Conservation (phyloP, 768 basidiomycete genomes). For the Saitozyma podzolica region DNA sequence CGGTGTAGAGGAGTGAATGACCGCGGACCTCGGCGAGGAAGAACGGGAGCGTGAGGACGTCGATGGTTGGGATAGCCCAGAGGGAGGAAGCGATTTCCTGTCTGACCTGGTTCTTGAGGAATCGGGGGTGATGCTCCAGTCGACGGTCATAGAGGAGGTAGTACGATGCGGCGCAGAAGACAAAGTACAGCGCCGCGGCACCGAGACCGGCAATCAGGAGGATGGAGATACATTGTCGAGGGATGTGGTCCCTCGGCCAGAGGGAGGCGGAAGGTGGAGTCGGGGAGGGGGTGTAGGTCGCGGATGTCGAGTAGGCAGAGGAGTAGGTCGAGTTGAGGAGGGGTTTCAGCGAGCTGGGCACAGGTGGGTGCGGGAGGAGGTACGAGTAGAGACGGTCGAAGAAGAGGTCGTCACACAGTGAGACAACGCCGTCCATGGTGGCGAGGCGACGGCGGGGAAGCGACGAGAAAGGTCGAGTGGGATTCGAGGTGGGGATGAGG, state of each 20-base stretch:
- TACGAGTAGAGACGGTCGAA: conserved; percentile 79
- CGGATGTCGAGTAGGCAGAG: conserved; percentile 33
- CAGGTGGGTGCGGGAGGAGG: conserved; percentile 60
- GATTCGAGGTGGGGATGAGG: not conserved
- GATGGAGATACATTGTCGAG: conserved; percentile 73
- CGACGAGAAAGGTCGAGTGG: not conserved
- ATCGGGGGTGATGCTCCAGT: conserved; percentile 94
- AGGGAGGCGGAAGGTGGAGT: conserved; percentile 19
- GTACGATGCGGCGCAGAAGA: conserved; percentile 83
- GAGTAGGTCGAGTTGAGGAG: conserved; percentile 28
- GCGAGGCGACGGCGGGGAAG: not conserved
- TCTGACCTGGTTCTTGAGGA: conserved; percentile 76
- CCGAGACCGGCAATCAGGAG: conserved; percentile 71
- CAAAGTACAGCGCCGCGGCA: conserved; percentile 81
- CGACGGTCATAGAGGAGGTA: conserved; percentile 83
- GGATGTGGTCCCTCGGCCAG: conserved; percentile 70
- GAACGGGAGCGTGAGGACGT: conserved; percentile 83
- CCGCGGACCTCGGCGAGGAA: conserved; percentile 91
- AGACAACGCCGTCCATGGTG: conserved; percentile 81
- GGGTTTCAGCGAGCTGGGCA: conserved; percentile 16
- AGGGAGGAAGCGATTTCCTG: conserved; percentile 74
- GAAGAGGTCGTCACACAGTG: conserved; percentile 66
- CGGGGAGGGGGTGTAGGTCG: conserved; percentile 50
- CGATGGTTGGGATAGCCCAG: conserved; percentile 79
- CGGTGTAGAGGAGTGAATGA: conserved; percentile 73